Evolutionary conservation across 2,329 filamentous ascomycete genomes (phyloP).

Genomic region (Capronia americana): DNA sequence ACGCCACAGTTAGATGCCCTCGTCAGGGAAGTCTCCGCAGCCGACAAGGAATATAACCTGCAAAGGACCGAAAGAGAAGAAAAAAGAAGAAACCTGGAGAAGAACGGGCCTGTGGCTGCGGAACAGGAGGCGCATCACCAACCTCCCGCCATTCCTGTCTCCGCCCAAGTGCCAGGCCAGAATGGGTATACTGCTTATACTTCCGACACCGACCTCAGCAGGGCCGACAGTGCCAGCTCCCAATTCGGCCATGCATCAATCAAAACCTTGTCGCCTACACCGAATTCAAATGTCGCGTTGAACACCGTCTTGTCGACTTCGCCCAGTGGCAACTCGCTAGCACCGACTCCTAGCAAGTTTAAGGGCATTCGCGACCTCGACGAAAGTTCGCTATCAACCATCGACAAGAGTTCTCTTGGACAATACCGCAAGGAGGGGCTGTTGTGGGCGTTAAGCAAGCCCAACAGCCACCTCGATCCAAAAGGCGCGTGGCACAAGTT

Average conservation of each 20-base stretch:
- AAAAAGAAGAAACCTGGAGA: constrained; percentile 87
- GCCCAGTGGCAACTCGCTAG: constrained; percentile 45
- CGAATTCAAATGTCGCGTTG: constrained; percentile 42
- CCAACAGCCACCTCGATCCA: constrained; percentile 92
- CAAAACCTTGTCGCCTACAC: constrained; percentile 43
- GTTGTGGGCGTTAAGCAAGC: constrained; percentile 90
- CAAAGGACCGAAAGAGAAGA: constrained; percentile 95
- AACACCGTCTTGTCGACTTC: constrained; percentile 48
- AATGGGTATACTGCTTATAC: constrained; percentile 58
- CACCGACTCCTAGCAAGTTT: constrained; percentile 66
- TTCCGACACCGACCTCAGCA: constrained; percentile 72
- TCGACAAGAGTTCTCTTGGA: constrained; percentile 56
- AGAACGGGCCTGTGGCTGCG: constrained; percentile 69
- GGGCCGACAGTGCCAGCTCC: constrained; percentile 76
- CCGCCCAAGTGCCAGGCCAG: constrained; percentile 44
- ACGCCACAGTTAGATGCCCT: constrained; percentile 89
- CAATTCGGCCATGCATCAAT: constrained; percentile 62
- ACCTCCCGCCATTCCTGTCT: constrained; percentile 45
- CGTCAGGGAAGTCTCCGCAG: constrained; percentile 84
- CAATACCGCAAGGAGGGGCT: constrained; percentile 90
- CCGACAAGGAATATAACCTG: constrained; percentile 96
- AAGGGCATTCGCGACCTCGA: constrained; percentile 92
- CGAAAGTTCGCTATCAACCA: constrained; percentile 71
- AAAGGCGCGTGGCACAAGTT: constrained; percentile 99
- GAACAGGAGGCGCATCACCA: constrained; percentile 72